phyloP scores from a whole-genome alignment of 352 stramenopile species.

The Pythium dissotocum region DNA sequence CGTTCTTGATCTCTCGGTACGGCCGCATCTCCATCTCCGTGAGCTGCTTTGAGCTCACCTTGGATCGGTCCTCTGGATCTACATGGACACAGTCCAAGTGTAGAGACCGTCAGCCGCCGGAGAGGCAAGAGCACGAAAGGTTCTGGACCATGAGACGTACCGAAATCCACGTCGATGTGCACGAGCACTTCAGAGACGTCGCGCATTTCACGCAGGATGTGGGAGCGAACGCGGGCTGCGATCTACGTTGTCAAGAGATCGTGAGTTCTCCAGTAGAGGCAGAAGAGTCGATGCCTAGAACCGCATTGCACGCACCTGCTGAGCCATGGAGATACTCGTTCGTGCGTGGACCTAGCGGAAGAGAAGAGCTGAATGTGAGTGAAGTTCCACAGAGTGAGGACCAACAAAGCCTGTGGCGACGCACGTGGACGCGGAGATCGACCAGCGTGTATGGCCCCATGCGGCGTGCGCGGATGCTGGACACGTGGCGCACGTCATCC shows the following conservation, averaged over 20 bases:
- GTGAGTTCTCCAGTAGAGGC: neutral
- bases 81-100: constrained; percentile 10
- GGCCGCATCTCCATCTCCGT: constrained; percentile 65
- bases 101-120: neutral
- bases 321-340: constrained; percentile 84
- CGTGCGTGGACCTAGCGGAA: constrained; percentile 58
- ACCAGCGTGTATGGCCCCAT: constrained; percentile 89
- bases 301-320: constrained; percentile 45
- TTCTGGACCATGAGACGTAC: constrained; percentile 26
- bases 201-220: constrained; percentile 66
- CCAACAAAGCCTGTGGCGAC: constrained; percentile 16
- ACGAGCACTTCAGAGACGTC: constrained; percentile 90
- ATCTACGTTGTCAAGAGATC: constrained; percentile 36
- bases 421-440: constrained; percentile 82
- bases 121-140: neutral
- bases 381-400: neutral
- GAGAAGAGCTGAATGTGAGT: neutral
- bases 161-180: constrained; percentile 78
- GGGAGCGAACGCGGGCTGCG: constrained; percentile 58
- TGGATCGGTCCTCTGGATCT: constrained; percentile 30
- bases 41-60: constrained; percentile 33
- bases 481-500: constrained; percentile 77
- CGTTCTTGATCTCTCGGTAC: constrained; percentile 73
- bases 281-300: neutral
- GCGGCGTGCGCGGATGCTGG: constrained; percentile 76